These are phyloP conservation scores for Heliamphora exappendiculata DNA, from an alignment of 148 eudicot genomes.

Conservation along the genomic window DNA sequence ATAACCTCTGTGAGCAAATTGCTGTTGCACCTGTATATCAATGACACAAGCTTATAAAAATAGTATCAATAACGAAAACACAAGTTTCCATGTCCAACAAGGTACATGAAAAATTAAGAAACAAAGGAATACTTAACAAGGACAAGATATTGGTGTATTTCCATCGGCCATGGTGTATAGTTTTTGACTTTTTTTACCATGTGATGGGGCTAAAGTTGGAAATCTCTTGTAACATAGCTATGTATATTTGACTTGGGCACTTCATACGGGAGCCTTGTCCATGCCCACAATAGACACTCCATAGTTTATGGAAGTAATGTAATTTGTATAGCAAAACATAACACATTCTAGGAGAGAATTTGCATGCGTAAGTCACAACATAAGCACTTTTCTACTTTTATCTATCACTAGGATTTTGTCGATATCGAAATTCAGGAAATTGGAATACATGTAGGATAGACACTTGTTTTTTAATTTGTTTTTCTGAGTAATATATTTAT, in stretches of 20 bases:
- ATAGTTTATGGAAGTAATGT: neutral
- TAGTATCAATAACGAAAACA: neutral
- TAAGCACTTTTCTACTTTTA: neutral
- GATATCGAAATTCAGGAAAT: neutral
- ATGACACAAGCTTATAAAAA: neutral
- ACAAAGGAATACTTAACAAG: neutral
- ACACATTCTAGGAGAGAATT: neutral
- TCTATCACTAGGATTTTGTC: neutral
- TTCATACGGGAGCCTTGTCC: neutral
- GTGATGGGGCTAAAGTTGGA: neutral
- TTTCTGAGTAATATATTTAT: too few relatives aligned
- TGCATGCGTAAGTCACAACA: neutral
- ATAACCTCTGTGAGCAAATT: neutral
- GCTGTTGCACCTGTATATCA: neutral
- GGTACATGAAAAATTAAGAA: neutral
- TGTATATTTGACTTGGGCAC: neutral
- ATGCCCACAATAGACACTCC: neutral
- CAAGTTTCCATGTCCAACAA: neutral
- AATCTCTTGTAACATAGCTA: neutral
- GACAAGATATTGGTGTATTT: neutral
- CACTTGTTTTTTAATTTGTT: neutral
- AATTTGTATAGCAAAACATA: neutral
- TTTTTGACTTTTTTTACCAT: neutral
- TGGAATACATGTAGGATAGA: neutral
- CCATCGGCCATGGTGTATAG: neutral